phyloP scores from a whole-genome alignment of 371 early-diverging fungal genomes.

The Haplosporangium sp. region DNA sequence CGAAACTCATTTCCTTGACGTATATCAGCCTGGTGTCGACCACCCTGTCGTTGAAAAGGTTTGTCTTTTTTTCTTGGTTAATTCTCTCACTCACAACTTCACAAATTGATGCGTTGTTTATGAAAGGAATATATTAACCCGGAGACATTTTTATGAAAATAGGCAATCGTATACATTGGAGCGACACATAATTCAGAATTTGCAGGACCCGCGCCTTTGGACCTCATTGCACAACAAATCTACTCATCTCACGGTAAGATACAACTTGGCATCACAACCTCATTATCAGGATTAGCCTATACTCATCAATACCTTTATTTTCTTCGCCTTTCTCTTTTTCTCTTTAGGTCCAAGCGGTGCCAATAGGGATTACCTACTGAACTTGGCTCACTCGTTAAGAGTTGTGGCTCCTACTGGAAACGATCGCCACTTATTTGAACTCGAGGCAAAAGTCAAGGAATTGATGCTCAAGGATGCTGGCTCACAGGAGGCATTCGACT shows the following conservation, averaged over 20 bases:
- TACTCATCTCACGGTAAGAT: constrained; percentile 69
- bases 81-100: no score
- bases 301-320: background rate
- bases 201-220: constrained; percentile 79
- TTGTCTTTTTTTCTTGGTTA: background rate
- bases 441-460: constrained; percentile 66
- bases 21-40: constrained; percentile 65
- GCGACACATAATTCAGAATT: constrained; percentile 85
- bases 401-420: constrained; percentile 66
- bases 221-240: constrained; percentile 82
- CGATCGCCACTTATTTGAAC: constrained; percentile 73
- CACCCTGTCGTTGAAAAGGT: constrained; percentile 67
- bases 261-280: background rate
- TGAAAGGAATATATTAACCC: no score
- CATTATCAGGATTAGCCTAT: background rate
- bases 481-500: constrained; percentile 42
- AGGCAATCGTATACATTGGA: constrained; percentile 88
- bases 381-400: constrained; percentile 75
- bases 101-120: no score
- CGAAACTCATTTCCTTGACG: constrained; percentile 75
- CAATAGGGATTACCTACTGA: constrained; percentile 82
- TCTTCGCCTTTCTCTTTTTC: background rate
- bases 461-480: constrained; percentile 52
- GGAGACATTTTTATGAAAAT: background rate
- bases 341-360: constrained; percentile 77